phyloP scores from a whole-genome alignment of 2,329 filamentous ascomycete species.

The Hirsutella thompsonii region DNA sequence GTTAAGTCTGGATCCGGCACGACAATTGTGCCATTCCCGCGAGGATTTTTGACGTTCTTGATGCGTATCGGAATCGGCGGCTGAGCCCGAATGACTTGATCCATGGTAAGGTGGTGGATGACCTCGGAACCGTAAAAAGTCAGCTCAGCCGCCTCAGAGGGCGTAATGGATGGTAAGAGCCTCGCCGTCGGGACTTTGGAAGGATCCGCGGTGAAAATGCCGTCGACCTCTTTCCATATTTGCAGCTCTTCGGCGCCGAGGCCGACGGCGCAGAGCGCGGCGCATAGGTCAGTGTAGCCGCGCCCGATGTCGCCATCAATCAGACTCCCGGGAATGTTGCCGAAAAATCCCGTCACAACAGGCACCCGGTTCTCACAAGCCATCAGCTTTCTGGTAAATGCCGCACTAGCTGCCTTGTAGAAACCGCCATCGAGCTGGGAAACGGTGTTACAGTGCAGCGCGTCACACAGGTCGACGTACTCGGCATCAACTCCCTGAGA shows the following conservation, averaged over 20 bases:
- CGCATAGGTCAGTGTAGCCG: slow-evolving; percentile 93
- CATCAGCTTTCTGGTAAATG: slow-evolving; percentile 50
- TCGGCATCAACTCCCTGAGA: slow-evolving; percentile 62
- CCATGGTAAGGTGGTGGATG: slow-evolving; percentile 98
- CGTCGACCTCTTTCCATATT: slow-evolving; percentile 98
- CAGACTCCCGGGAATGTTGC: slow-evolving; percentile 79
- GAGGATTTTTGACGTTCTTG: slow-evolving; percentile 84
- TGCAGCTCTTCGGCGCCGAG: slow-evolving; percentile 81
- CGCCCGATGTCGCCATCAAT: slow-evolving; percentile 81
- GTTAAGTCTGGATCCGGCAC: slow-evolving; percentile 56
- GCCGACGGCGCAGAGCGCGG: slow-evolving; percentile 81
- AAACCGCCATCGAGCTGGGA: slow-evolving; percentile 53
- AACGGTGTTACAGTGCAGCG: slow-evolving; percentile 54
- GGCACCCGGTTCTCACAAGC: slow-evolving; percentile 57
- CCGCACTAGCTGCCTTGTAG: slow-evolving; percentile 50
- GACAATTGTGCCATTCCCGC: slow-evolving; percentile 66
- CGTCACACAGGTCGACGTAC: slow-evolving; percentile 79
- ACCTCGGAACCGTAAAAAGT: slow-evolving; percentile 93
- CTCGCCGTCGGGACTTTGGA: slow-evolving; percentile 88
- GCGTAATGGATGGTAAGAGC: slow-evolving; percentile 78
- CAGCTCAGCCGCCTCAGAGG: slow-evolving; percentile 87
- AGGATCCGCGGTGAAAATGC: slow-evolving; percentile 76
- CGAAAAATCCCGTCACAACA: slow-evolving; percentile 88
- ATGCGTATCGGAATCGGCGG: slow-evolving; percentile 75
- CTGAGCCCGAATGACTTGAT: slow-evolving; percentile 76